Conservation (phyloP, 202 grass and related monocot genomes). For the Dendrocalamus latiflorus region DNA sequence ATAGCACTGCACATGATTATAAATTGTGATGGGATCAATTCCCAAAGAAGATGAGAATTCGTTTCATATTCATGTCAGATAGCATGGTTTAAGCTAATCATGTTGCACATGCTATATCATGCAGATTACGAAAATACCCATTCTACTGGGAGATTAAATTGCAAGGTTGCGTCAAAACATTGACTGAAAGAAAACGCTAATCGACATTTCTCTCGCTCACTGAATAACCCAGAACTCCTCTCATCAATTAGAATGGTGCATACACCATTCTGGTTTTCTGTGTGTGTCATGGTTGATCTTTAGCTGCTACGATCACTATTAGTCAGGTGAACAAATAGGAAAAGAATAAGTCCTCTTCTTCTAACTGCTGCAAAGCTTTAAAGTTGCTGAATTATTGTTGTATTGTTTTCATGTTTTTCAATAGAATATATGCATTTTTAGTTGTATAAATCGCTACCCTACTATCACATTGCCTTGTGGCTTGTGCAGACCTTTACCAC, state of each 20-base stretch:
- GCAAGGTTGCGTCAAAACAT: neutral
- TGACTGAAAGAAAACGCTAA: neutral
- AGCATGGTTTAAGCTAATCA: too few relatives aligned
- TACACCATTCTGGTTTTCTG: neutral
- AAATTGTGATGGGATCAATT: neutral
- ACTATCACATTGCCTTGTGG: neutral
- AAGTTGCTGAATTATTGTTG: neutral
- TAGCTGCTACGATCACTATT: neutral
- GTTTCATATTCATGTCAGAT: neutral
- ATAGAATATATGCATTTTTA: neutral
- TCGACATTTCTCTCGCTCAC: neutral
- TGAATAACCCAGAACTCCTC: neutral
- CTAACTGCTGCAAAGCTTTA: neutral
- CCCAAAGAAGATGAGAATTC: neutral
- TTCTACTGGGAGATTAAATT: neutral
- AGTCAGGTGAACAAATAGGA: neutral
- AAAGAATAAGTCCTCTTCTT: neutral
- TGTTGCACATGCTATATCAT: neutral
- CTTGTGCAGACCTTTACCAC: too few relatives aligned
- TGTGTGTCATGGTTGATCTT: neutral
- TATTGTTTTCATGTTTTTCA: neutral
- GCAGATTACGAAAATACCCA: neutral
- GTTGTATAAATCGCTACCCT: neutral
- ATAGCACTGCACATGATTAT: neutral
- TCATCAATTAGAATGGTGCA: neutral